phyloP scores from a whole-genome alignment of 805 yeast genomes.

The Ogataea neopini region DNA sequence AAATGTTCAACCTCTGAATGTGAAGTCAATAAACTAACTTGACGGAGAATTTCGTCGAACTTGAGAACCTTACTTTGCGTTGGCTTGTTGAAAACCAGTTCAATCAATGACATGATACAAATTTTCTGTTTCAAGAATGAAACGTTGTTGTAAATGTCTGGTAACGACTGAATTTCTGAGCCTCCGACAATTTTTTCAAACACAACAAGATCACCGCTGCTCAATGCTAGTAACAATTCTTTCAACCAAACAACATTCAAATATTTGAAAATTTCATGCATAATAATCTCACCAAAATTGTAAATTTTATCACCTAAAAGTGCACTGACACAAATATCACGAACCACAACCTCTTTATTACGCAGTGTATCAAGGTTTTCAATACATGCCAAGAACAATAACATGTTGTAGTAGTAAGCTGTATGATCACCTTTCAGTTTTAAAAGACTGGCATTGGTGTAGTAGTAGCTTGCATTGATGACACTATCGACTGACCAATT shows the following conservation, averaged over 20 bases:
- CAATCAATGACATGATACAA: slow-evolving; percentile 88
- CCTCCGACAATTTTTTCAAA: slow-evolving; percentile 49
- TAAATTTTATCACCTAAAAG: slow-evolving; percentile 88
- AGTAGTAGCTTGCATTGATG: slow-evolving; percentile 81
- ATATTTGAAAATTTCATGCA: slow-evolving; percentile 75
- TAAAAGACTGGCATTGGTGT: slow-evolving; percentile 74
- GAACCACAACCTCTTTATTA: slow-evolving; percentile 46
- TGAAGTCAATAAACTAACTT: slow-evolving; percentile 61
- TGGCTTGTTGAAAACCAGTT: slow-evolving; percentile 76
- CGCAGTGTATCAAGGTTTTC: slow-evolving; percentile 44
- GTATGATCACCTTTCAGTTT: slow-evolving; percentile 78
- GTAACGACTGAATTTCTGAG: slow-evolving; percentile 17
- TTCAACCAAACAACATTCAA: slow-evolving; percentile 63
- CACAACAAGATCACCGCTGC: slow-evolving; percentile 70
- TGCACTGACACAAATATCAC: slow-evolving; percentile 83
- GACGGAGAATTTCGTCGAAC: slow-evolving; percentile 68
- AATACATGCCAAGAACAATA: slow-evolving; percentile 80
- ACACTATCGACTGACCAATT: slow-evolving; percentile 55
- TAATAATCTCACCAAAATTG: slow-evolving; percentile 92
- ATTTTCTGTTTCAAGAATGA: slow-evolving; percentile 84
- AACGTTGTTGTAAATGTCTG: slow-evolving; percentile 50
- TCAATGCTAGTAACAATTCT: slow-evolving; percentile 66
- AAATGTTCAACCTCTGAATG: slow-evolving; percentile 83
- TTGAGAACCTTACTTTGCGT: slow-evolving; percentile 71
- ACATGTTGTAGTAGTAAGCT: slow-evolving; percentile 74